phyloP scores from a whole-genome alignment of 768 basidiomycete genomes.

The Clitopilus hobsonii region DNA sequence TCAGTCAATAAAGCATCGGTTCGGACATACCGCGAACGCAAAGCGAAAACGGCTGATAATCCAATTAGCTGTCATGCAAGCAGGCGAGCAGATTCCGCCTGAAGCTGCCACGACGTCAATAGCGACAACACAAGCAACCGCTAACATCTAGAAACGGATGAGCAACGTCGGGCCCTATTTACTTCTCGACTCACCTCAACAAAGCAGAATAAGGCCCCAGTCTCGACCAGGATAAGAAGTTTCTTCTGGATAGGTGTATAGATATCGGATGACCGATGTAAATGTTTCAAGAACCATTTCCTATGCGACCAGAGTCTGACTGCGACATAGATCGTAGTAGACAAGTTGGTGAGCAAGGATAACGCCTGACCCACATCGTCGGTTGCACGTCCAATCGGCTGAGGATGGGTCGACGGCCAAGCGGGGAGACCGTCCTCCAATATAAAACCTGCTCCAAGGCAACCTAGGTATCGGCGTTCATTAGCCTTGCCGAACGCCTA shows the following conservation, averaged over 20 bases:
- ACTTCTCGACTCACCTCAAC: not conserved
- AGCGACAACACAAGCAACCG: not conserved
- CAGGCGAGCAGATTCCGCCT: not conserved
- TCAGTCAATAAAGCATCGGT: too few species aligned
- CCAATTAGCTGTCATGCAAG: not conserved
- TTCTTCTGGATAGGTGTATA: not conserved
- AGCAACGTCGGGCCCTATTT: too few species aligned
- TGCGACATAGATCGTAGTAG: not conserved
- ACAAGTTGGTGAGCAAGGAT: not conserved
- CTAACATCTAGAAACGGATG: not conserved
- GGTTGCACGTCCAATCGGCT: not conserved
- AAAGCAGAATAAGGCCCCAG: not conserved
- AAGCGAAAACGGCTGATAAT: not conserved
- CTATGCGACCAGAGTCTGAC: not conserved
- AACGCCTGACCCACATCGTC: not conserved
- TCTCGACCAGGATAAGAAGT: not conserved
- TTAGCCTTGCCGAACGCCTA: not conserved
- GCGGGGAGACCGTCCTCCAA: not conserved
- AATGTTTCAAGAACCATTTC: not conserved
- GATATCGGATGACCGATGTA: not conserved
- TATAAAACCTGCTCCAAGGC: not conserved
- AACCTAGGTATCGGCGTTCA: not conserved
- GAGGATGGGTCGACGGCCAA: not conserved
- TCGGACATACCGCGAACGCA: not conserved
- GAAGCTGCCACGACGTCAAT: not conserved